Evolutionary conservation across 331 rosid genomes (phyloP).

Genomic region (Cydonia oblonga): DNA sequence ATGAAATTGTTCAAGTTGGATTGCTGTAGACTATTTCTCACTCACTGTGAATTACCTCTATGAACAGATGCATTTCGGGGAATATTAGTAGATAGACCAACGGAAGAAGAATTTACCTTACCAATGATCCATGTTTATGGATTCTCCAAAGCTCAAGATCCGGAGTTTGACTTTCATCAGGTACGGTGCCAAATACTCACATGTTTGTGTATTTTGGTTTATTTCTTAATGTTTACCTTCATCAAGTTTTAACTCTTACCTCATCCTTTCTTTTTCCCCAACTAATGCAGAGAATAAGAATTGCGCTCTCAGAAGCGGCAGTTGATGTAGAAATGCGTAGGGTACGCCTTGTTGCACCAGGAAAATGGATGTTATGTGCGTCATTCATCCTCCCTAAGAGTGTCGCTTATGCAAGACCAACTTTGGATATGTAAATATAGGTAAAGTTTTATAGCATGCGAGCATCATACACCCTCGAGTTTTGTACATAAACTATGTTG

Average conservation of each 20-base stretch:
- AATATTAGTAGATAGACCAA: constrained; percentile 30
- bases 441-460: no score
- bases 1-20: no score
- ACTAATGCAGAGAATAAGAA: constrained; percentile 70
- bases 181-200: constrained; percentile 3
- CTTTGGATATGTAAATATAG: not conserved
- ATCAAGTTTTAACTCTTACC: not conserved
- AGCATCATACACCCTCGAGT: not conserved
- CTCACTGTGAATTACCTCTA: not conserved
- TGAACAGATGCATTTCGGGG: constrained; percentile 68
- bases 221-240: not conserved
- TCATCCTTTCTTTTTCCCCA: not conserved
- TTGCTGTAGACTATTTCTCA: not conserved
- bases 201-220: not conserved
- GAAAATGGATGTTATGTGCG: constrained; percentile 94
- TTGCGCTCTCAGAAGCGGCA: constrained; percentile 62
- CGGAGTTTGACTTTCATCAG: constrained; percentile 92
- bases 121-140: constrained; percentile 87
- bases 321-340: constrained; percentile 69
- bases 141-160: constrained; percentile 90
- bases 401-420: constrained; percentile 55
- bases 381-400: constrained; percentile 71
- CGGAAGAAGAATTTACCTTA: constrained; percentile 27
- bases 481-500: not conserved
- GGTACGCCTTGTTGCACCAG: constrained; percentile 86